Evolutionary conservation across 257 asterid species (phyloP), one percentile per base, ranked within the genome.

Genomic region (Solanum virginianum): DNA sequence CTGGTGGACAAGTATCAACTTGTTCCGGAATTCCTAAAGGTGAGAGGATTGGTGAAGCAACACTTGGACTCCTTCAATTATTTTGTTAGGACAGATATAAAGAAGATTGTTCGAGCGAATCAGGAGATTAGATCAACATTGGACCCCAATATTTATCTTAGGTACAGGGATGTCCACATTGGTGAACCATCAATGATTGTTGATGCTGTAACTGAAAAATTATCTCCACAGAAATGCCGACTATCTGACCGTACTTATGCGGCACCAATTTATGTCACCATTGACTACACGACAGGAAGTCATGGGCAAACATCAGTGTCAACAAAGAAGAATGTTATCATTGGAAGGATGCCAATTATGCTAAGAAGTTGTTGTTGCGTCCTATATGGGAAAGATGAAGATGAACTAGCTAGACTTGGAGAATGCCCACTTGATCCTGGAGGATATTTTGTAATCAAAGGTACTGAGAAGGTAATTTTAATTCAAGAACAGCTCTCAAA

Each of bases 401-500:
- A 95, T 13, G 98, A 97, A 87, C 92, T 97, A 83, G 95, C 98
- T 85, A 91, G 62, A 85, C 92, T 90, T 81, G 97, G 99, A 86
- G 99, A 97, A 91, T 97, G 99, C 89, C 99, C 98, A 5, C 95
- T 97, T 77, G 99, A 97, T 86, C 99, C 98, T 24, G 98, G 99
- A 83, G 98, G 98, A 81, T 97, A 97, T 88, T 97, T 97, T 90
- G 80, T 95, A 60, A 88, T 97, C 80, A 97, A 95, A 90, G 99
- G 98, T 85, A 93, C 94, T 18, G 98, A 97, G 88, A 97, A 97
- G 97, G 98, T 97, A 89, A 90, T 97, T 88, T 89, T 95, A 92
- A 96, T 97, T 47, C 99, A 97, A 89, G 99, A 97, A 84, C 99
- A 95, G 83, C 99, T 97, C 86, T 97, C 99, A 0, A 97, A 97